Percentiles rank a stretch among this genome's conserved stretches.
Conservation (phyloP, 768 basidiomycete species). For the Boletellus sp. region DNA sequence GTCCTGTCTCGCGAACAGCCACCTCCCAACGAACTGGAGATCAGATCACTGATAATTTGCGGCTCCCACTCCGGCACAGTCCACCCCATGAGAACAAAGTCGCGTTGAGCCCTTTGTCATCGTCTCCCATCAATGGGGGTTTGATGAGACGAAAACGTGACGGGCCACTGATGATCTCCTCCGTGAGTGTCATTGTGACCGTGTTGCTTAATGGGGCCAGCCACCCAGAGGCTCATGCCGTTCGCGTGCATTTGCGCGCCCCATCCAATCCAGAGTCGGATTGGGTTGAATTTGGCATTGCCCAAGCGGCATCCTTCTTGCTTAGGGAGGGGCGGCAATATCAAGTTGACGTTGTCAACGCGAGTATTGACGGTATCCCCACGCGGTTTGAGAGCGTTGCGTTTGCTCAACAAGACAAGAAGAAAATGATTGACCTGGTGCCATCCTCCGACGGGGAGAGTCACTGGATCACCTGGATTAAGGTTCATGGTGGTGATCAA, state of each 20-base stretch:
- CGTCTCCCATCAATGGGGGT: constrained; percentile 24
- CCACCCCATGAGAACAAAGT: constrained; percentile 18
- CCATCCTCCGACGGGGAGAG: constrained; percentile 53
- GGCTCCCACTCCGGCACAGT: constrained; percentile 19
- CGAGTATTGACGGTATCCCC: constrained; percentile 62
- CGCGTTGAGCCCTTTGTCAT: constrained; percentile 10
- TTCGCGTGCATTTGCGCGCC: constrained; percentile 52
- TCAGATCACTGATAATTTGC: constrained; percentile 17
- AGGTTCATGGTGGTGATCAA: constrained; percentile 50
- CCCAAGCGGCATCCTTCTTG: constrained; percentile 33
- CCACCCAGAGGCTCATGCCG: constrained; percentile 52
- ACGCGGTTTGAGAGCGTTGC: constrained; percentile 55
- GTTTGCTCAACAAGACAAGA: constrained; percentile 35
- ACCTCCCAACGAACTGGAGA: constrained; percentile 20
- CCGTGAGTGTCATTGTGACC: constrained; percentile 51
- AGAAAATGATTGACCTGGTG: constrained; percentile 31
- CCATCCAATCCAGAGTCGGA: constrained; percentile 60
- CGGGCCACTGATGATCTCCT: constrained; percentile 60
- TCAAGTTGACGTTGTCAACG: constrained; percentile 48
- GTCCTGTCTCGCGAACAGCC: constrained; percentile 32
- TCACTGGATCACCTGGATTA: constrained; percentile 66
- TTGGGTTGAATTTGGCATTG: constrained; percentile 75
- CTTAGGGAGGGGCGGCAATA: constrained; percentile 31
- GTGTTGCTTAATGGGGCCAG: constrained; percentile 35
- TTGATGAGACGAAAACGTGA: constrained; percentile 43